Evolutionary conservation across 2,329 filamentous ascomycete species (phyloP), one percentile per base, ranked within the genome.

Genomic region (Talaromyces sp.): DNA sequence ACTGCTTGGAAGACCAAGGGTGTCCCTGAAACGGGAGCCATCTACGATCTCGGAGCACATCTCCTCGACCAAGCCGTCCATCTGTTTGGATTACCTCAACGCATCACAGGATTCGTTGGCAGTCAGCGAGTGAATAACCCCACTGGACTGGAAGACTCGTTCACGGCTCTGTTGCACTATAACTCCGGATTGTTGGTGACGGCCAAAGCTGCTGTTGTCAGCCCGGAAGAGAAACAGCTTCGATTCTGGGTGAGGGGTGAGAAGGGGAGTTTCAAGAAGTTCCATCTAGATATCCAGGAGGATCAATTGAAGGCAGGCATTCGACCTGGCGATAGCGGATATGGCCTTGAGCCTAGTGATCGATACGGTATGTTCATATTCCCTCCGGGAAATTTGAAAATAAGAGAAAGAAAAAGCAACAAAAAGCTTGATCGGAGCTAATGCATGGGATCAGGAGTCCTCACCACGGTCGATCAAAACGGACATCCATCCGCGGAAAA

Each of bases 11-110:
- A 93, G 81, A 85, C 83, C 45, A 81, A 90, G 63, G 78, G 82
- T 34, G 85, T 89, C 19, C 82, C 88, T 17, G 91, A 88, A 11
- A 88, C 89, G 45, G 88, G 89, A 40, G 88, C 82, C 25, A 80
- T 93, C 25, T 93, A 89, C 72, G 91, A 93, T 72, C 82, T 94
- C 1, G 91, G 91, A 51, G 87, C 89, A 4, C 91, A 94, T 75
- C 80, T 93, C 59, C 81, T 93, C 60, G 91, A 94, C 76, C 91
- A 94, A 78, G 87, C 84, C 1, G 90, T 90, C 73, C 78, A 85
- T 45, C 80, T 91, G 3, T 91, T 93, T 68, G 91, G 91, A 19
- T 78, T 88, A 72, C 91, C 91, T 0, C 79, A 84, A 63, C 81
- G 81, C 2, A 85, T 93, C 1, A 91, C 88, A 8, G 91, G 83